phyloP scores from a whole-genome alignment of 2,329 filamentous ascomycete genomes.

The Fusarium algeriense region DNA sequence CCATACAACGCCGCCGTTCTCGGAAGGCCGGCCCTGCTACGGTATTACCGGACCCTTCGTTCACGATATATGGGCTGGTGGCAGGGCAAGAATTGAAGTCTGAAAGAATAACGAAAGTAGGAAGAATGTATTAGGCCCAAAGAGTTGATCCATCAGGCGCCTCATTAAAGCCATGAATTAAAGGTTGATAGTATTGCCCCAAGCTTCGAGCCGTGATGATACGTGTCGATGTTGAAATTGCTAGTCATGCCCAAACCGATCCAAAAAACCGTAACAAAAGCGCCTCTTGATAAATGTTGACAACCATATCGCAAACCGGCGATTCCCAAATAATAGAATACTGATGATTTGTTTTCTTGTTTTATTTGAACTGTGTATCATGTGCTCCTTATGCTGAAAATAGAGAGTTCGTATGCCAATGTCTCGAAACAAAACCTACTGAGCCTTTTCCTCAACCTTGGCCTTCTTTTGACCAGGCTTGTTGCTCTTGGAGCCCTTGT shows the following conservation, averaged over 20 bases:
- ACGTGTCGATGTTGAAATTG: conserved; percentile 34
- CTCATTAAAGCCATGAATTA: conserved; percentile 45
- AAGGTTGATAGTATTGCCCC: conserved; percentile 40
- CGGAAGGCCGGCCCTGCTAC: conserved; percentile 14
- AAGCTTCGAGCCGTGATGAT: conserved; percentile 42
- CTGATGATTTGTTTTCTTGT: conserved; percentile 28
- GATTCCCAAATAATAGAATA: conserved; percentile 23
- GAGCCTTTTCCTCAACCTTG: conserved; percentile 17
- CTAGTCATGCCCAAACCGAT: conserved; percentile 35
- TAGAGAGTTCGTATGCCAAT: conserved; percentile 40
- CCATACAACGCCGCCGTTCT: conserved; percentile 21
- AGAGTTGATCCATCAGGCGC: conserved; percentile 29
- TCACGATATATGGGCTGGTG: not conserved
- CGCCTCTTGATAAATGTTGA: conserved; percentile 19
- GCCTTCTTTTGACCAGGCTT: conserved; percentile 53
- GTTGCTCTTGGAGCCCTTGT: conserved; percentile 72
- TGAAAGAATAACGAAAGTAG: conserved; percentile 32
- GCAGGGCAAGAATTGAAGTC: conserved; percentile 25
- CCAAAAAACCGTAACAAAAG: conserved; percentile 34
- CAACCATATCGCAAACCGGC: conserved; percentile 37
- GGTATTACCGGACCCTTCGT: not conserved
- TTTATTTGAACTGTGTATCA: conserved; percentile 23
- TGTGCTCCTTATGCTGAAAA: conserved; percentile 41
- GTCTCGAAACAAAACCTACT: conserved; percentile 29
- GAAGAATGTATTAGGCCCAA: conserved; percentile 30